Percentiles rank a stretch among this genome's conserved stretches.
phyloP scores from a whole-genome alignment of 306 rosid genomes.

The Dryas drummondii region DNA sequence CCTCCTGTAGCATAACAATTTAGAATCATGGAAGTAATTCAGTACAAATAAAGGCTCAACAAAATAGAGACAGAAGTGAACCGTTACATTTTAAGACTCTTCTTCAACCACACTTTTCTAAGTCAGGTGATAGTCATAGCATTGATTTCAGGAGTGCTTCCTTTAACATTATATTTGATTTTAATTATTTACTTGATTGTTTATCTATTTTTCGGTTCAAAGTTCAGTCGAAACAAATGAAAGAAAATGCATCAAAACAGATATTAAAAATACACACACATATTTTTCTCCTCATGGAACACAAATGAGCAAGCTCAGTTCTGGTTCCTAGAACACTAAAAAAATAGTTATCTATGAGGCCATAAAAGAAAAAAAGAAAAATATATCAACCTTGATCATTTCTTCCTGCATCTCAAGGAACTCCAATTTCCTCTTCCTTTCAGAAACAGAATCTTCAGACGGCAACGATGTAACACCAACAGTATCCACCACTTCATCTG shows the following conservation, averaged over 20 bases:
- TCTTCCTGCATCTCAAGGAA: conserved; percentile 96
- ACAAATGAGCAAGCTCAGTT: background rate
- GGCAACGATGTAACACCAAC: conserved; percentile 84
- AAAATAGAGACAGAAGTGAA: conserved; percentile 14
- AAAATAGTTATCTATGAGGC: conserved; percentile 1
- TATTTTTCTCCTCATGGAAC: background rate
- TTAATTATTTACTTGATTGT: background rate
- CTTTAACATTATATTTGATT: background rate
- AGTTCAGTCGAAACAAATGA: conserved; percentile 13
- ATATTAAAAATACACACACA: background rate
- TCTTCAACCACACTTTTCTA: conserved; percentile 19
- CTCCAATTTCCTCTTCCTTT: conserved; percentile 90
- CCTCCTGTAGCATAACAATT: conserved; percentile 52
- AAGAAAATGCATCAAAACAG: conserved; percentile 23
- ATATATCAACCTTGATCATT: conserved; percentile 65
- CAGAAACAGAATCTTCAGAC: conserved; percentile 87
- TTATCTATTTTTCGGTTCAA: conserved; percentile 3
- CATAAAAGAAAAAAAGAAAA: conserved; percentile 11
- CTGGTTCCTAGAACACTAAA: background rate
- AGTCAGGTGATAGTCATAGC: conserved; percentile 14
- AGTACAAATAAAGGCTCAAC: conserved; percentile 20
- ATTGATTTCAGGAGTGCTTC: conserved; percentile 5
- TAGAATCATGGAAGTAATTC: conserved; percentile 9
- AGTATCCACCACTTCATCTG: conserved; percentile 95
- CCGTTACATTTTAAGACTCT: conserved; percentile 16